phyloP scores from a whole-genome alignment of 192 early-diverging fungal genomes.

The Gamsiella multidivaricata region DNA sequence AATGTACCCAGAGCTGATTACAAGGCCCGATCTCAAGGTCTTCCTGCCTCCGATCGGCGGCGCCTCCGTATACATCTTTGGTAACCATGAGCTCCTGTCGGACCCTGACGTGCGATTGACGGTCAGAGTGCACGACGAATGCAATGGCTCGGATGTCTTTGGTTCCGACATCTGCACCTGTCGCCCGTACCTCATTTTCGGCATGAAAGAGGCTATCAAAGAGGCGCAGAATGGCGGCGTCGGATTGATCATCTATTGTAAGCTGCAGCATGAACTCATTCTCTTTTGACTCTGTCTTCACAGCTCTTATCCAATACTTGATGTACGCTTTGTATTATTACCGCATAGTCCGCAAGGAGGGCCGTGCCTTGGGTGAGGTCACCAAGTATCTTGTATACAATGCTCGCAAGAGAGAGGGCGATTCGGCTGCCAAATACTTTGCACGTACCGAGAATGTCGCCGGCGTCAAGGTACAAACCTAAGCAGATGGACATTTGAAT shows the following conservation, averaged over 20 bases:
- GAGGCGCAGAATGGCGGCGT: conserved; percentile 92
- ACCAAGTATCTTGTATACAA: conserved; percentile 97
- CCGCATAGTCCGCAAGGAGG: conserved; percentile 92
- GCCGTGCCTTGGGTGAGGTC: conserved; percentile 92
- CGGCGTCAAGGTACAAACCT: conserved; percentile 45
- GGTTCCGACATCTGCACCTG: conserved; percentile 91
- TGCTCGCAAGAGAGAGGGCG: conserved; percentile 89
- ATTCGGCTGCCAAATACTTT: conserved; percentile 92
- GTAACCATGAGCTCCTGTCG: conserved; percentile 80
- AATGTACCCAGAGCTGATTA: conserved; percentile 96
- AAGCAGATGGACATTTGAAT: too few species aligned
- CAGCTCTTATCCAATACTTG: too few species aligned
- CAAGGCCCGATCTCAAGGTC: conserved; percentile 91
- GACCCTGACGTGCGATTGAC: conserved; percentile 87
- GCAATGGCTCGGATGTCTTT: conserved; percentile 92
- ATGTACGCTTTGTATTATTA: neutral
- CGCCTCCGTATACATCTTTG: conserved; percentile 93
- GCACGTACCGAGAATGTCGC: conserved; percentile 69
- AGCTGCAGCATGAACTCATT: too few species aligned
- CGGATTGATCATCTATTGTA: conserved; percentile 92
- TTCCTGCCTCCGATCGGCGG: conserved; percentile 95
- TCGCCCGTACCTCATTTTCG: conserved; percentile 84
- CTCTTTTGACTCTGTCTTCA: neutral
- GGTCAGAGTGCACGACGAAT: conserved; percentile 93
- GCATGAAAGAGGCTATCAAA: conserved; percentile 90